Percentiles rank a stretch among this genome's conserved stretches.
These are phyloP conservation scores for Trifolium pratense DNA, from an alignment of 306 rosid species.

Conservation along the genomic window DNA sequence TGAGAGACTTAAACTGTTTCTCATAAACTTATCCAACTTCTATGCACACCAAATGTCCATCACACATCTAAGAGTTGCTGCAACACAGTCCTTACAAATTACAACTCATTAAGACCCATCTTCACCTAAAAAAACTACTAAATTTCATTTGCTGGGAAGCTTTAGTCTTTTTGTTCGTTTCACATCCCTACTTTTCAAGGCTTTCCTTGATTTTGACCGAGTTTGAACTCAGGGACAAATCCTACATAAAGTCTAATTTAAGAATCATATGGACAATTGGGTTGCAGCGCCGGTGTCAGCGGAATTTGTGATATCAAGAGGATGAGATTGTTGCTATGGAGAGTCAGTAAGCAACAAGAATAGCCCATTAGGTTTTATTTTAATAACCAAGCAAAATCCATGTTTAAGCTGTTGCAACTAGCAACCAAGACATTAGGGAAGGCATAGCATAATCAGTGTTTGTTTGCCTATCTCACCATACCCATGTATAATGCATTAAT, in stretches of 20 bases:
- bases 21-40: slow-evolving; percentile 1
- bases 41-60: not conserved
- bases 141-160: slow-evolving; percentile 11
- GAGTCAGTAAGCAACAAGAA: slow-evolving; percentile 17
- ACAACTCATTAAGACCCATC: slow-evolving; percentile 4
- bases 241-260: not conserved
- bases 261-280: not conserved
- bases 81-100: slow-evolving; percentile 9
- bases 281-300: not conserved
- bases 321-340: not conserved
- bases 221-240: not conserved
- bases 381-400: not conserved
- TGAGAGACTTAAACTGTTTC: not conserved
- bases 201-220: slow-evolving; percentile 3
- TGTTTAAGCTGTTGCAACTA: slow-evolving; percentile 13
- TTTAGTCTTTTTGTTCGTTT: slow-evolving; percentile 1
- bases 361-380: slow-evolving; percentile 4
- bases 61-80: slow-evolving; percentile 4
- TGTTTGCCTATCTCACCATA: not conserved
- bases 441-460: slow-evolving; percentile 9
- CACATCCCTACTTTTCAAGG: not conserved
- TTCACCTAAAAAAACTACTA: slow-evolving; percentile 7
- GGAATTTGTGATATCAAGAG: not conserved
- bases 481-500: not conserved
- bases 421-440: not conserved